Conservation (phyloP, 2,329 filamentous ascomycete species). For the Curvularia verruculosa region DNA sequence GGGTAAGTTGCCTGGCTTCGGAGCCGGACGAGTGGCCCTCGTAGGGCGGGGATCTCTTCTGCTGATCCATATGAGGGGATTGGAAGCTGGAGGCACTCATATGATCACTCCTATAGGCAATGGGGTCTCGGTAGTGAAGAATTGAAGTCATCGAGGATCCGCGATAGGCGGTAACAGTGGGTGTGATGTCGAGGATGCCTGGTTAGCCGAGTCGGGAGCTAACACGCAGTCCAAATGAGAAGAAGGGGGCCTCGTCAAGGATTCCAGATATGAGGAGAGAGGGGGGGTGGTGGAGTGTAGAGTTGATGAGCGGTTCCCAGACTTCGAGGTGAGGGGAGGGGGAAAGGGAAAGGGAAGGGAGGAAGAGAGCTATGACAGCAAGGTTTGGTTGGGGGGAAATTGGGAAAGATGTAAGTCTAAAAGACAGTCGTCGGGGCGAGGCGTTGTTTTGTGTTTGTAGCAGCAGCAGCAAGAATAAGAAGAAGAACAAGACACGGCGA, state of each 20-base stretch:
- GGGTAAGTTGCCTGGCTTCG: constrained; percentile 46
- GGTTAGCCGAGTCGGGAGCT: constrained; percentile 40
- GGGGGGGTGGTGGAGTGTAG: no score
- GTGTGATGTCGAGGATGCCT: constrained; percentile 38
- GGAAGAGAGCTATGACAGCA: constrained; percentile 34
- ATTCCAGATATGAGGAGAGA: constrained; percentile 29
- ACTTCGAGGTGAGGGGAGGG: constrained; percentile 1
- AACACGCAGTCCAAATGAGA: constrained; percentile 29
- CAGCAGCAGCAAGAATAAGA: no score
- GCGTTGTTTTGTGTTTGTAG: constrained; percentile 24
- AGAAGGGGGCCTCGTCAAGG: constrained; percentile 22
- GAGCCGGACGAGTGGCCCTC: constrained; percentile 50
- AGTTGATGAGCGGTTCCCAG: constrained; percentile 32
- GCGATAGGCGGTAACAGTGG: constrained; percentile 44
- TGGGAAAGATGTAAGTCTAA: constrained; percentile 19
- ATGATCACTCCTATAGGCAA: constrained; percentile 48
- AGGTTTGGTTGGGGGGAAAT: constrained; percentile 23
- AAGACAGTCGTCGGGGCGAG: constrained; percentile 22
- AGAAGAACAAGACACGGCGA: constrained; percentile 20
- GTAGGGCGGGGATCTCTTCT: constrained; percentile 47
- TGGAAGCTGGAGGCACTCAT: constrained; percentile 47
- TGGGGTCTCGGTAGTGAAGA: constrained; percentile 48
- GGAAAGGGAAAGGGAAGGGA: constrained; percentile 29
- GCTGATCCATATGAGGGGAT: constrained; percentile 44
- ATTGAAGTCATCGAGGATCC: constrained; percentile 51